phyloP scores from a whole-genome alignment of 306 rosid genomes.

The Inga leiocalycina region DNA sequence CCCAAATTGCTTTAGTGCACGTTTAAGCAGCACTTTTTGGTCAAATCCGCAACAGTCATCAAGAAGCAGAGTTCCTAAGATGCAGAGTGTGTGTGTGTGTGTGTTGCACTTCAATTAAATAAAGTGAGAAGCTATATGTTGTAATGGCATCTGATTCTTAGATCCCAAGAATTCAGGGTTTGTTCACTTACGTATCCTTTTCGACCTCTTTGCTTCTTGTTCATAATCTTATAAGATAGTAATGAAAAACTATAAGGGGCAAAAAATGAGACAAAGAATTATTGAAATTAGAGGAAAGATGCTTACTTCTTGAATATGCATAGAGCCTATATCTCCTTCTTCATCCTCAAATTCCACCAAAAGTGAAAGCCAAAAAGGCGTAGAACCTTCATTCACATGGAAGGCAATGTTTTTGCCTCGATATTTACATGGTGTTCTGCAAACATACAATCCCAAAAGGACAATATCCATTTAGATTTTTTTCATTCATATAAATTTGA shows the following conservation, averaged over 20 bases:
- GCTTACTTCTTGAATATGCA: conserved; percentile 75
- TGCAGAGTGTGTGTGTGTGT: not conserved
- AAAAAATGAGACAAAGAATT: conserved; percentile 17
- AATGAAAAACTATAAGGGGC: not conserved
- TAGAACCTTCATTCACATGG: conserved; percentile 90
- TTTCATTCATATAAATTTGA: not conserved
- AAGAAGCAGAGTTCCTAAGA: not conserved
- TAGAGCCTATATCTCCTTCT: conserved; percentile 84
- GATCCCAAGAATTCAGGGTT: not conserved
- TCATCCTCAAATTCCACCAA: conserved; percentile 76
- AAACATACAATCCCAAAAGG: not conserved
- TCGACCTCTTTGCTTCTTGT: not conserved
- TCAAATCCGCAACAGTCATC: conserved; percentile 19
- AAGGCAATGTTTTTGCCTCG: conserved; percentile 71
- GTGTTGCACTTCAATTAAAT: not conserved
- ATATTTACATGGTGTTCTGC: conserved; percentile 77
- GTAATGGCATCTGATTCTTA: conserved; percentile 11
- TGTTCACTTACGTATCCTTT: not conserved
- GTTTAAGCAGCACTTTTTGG: conserved; percentile 26
- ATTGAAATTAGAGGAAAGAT: conserved; percentile 10
- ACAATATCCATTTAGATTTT: not conserved
- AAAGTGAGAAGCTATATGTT: not conserved
- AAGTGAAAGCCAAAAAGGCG: conserved; percentile 83
- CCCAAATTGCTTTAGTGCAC: not conserved
- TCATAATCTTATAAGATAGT: not conserved